These are phyloP conservation scores for Taxawa tesnikishii DNA, from an alignment of 2,329 filamentous ascomycete species.

Conservation along the genomic window DNA sequence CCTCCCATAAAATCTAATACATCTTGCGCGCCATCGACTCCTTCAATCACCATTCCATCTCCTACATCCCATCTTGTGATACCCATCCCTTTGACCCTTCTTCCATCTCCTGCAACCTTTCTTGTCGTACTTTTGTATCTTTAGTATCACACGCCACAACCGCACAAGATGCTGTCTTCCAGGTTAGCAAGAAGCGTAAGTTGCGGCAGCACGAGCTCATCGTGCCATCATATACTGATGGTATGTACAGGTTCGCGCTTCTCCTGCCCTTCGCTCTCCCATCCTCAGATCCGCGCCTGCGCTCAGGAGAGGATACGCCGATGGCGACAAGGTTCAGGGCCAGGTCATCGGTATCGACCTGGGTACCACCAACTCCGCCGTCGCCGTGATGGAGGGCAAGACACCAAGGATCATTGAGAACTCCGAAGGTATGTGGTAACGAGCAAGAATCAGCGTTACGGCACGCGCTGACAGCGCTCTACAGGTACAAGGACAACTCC, in stretches of 20 bases:
- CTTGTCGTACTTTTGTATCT: slow-evolving; percentile 6
- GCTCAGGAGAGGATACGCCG: slow-evolving; percentile 63
- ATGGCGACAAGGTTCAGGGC: slow-evolving; percentile 80
- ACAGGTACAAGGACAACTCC: slow-evolving; percentile 78
- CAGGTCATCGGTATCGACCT: slow-evolving; percentile 97
- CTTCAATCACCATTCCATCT: slow-evolving; percentile 3
- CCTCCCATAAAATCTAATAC: too few relatives aligned
- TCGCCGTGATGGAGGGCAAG: slow-evolving; percentile 97
- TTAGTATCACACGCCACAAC: not conserved
- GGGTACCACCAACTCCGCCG: slow-evolving; percentile 95
- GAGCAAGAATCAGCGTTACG: too few relatives aligned
- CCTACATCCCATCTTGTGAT: slow-evolving; percentile 1
- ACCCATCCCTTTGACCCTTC: not conserved
- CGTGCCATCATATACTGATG: slow-evolving; percentile 1
- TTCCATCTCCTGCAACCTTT: not conserved
- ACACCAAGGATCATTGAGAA: slow-evolving; percentile 94
- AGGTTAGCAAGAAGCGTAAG: slow-evolving; percentile 22
- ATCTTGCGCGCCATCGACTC: not conserved
- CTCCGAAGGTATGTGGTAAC: slow-evolving; percentile 59
- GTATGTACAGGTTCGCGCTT: slow-evolving; percentile 14
- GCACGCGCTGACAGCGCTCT: slow-evolving; percentile 4
- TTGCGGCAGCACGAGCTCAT: slow-evolving; percentile 7
- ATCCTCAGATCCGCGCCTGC: slow-evolving; percentile 52
- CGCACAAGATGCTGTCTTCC: slow-evolving; percentile 20
- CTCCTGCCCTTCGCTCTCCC: slow-evolving; percentile 22